These are phyloP conservation scores for Cylindrodendrum hubeiense DNA, from an alignment of 2,329 filamentous ascomycete genomes.

Conservation along the genomic window DNA sequence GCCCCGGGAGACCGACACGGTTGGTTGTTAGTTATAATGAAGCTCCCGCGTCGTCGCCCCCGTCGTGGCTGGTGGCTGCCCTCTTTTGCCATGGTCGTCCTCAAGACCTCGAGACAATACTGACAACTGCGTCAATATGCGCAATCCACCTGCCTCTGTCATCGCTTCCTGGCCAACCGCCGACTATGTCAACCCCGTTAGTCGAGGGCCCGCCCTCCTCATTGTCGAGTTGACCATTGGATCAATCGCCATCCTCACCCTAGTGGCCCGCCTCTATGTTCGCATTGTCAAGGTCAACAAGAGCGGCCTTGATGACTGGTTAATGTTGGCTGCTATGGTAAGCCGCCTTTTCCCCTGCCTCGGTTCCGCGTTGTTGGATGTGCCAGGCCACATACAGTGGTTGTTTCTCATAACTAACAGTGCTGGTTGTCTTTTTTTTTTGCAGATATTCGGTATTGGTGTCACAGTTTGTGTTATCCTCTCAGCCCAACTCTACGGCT, in stretches of 20 bases:
- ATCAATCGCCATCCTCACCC: conserved; percentile 49
- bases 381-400: neutral
- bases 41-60: conserved; percentile 20
- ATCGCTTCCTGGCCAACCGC: conserved; percentile 53
- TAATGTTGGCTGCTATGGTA: conserved; percentile 56
- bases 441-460: conserved; percentile 49
- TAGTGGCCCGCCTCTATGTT: conserved; percentile 54
- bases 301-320: conserved; percentile 55
- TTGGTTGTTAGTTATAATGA: conserved; percentile 14
- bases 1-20: conserved; percentile 1
- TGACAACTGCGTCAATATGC: conserved; percentile 44
- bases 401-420: conserved; percentile 22
- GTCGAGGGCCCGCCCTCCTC: conserved; percentile 52
- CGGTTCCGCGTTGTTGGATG: conserved; percentile 4
- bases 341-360: conserved; percentile 24
- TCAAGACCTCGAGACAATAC: conserved; percentile 12
- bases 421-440: neutral
- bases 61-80: conserved; percentile 51
- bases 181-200: conserved; percentile 53
- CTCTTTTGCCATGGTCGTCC: conserved; percentile 19
- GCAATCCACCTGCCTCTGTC: conserved; percentile 52
- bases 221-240: conserved; percentile 53
- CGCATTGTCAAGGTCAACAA: conserved; percentile 49
- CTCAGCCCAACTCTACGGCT: conserved; percentile 51
- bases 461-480: conserved; percentile 52